These are phyloP conservation scores for Exophiala phaeomuriformis DNA, from an alignment of 2,329 filamentous ascomycete genomes.

Conservation along the genomic window DNA sequence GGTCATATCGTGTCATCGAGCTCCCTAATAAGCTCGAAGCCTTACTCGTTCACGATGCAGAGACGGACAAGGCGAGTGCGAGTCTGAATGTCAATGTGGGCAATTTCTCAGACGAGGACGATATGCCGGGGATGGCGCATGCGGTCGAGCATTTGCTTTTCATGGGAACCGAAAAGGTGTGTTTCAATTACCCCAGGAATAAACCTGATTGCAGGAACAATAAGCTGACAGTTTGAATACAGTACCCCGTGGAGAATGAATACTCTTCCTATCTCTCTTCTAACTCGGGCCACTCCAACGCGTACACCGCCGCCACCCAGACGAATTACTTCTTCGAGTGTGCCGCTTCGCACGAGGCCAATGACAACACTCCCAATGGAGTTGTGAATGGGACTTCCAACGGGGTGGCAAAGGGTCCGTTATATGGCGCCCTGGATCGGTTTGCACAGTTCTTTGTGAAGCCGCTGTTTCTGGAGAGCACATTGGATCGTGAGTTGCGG, in stretches of 20 bases:
- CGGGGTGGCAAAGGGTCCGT: constrained; percentile 36
- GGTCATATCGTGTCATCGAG: constrained; percentile 78
- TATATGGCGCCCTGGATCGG: constrained; percentile 77
- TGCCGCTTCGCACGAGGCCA: constrained; percentile 60
- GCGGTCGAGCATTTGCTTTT: constrained; percentile 94
- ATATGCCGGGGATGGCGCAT: constrained; percentile 92
- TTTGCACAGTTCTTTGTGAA: constrained; percentile 92
- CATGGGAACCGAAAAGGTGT: constrained; percentile 92
- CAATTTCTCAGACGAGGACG: constrained; percentile 83
- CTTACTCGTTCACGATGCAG: constrained; percentile 83
- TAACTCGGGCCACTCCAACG: constrained; percentile 88
- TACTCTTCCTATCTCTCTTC: constrained; percentile 89
- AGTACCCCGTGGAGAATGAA: constrained; percentile 89
- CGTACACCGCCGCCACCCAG: constrained; percentile 85
- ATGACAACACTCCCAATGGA: constrained; percentile 14
- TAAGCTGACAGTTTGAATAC: constrained; percentile 13
- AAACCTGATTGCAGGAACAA: neutral
- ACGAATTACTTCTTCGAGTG: constrained; percentile 99
- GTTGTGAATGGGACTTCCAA: constrained; percentile 19
- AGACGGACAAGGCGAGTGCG: constrained; percentile 94
- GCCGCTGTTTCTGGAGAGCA: constrained; percentile 76
- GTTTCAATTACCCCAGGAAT: neutral
- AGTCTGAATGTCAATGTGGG: constrained; percentile 94
- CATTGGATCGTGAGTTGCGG: constrained; percentile 75
- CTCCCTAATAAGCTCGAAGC: constrained; percentile 83